Conservation (phyloP, 2,329 filamentous ascomycete species). For the Penicillium sp. region DNA sequence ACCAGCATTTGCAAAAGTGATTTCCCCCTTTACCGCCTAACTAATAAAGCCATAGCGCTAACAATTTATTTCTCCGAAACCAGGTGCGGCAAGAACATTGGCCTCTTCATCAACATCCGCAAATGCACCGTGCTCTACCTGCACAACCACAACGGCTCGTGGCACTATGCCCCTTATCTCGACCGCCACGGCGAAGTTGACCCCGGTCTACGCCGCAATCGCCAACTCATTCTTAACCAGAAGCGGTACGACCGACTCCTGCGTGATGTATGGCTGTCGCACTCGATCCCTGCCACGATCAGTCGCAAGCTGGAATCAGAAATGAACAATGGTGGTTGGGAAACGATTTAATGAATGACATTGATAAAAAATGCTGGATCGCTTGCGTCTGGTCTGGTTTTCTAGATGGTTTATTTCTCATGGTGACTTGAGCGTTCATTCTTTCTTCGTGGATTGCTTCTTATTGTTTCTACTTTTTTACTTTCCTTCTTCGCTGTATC, state of each 20-base stretch:
- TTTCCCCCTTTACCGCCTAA: slow-evolving; percentile 30
- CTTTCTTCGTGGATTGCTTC: background rate
- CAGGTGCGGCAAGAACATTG: slow-evolving; percentile 85
- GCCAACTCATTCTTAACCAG: slow-evolving; percentile 90
- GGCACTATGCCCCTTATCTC: slow-evolving; percentile 85
- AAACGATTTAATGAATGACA: slow-evolving; percentile 57
- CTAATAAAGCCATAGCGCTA: slow-evolving; percentile 8
- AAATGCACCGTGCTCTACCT: slow-evolving; percentile 92
- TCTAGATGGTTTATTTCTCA: slow-evolving; percentile 8
- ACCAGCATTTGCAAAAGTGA: slow-evolving; percentile 85
- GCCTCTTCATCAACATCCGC: slow-evolving; percentile 94
- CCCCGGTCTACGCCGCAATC: slow-evolving; percentile 80
- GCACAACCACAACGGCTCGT: slow-evolving; percentile 79
- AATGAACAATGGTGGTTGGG: slow-evolving; percentile 97
- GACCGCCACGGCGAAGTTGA: slow-evolving; percentile 96
- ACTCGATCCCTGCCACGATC: slow-evolving; percentile 86
- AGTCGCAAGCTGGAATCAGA: slow-evolving; percentile 89
- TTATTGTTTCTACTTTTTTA: background rate
- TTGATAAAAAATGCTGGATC: slow-evolving; percentile 11
- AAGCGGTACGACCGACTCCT: slow-evolving; percentile 89
- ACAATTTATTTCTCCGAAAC: slow-evolving; percentile 12
- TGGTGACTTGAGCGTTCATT: slow-evolving; percentile 2
- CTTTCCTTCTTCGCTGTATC: background rate
- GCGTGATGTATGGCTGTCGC: slow-evolving; percentile 80
- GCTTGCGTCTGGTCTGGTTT: background rate